Conservation (phyloP, 192 early-diverging fungal genomes). For the Phlyctochytrium bullatum region DNA sequence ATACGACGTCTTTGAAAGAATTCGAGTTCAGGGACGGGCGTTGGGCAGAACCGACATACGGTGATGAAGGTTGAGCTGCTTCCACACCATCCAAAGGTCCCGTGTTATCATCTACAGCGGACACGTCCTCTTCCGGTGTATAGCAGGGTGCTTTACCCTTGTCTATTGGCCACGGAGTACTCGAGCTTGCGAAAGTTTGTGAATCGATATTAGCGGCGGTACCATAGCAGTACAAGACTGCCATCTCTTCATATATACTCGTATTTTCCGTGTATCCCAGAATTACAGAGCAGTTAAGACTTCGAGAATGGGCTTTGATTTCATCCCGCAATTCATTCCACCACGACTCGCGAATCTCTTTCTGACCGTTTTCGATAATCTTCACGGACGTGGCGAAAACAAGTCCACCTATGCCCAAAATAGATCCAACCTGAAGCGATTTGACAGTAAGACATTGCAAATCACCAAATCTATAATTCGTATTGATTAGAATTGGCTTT, state of each 20-base stretch:
- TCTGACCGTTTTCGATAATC: conserved; percentile 46
- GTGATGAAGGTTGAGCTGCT: not conserved
- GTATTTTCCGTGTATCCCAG: conserved; percentile 71
- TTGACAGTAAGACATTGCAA: conserved; percentile 49
- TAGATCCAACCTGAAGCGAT: conserved; percentile 47
- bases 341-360: conserved; percentile 58
- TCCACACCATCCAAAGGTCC: not conserved
- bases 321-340: conserved; percentile 76
- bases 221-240: conserved; percentile 65
- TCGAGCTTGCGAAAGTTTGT: conserved; percentile 10
- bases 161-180: too few species aligned
- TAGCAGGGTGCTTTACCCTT: not conserved
- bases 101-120: not conserved
- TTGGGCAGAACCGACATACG: too few species aligned
- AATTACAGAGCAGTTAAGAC: conserved; percentile 66
- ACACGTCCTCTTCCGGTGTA: conserved; percentile 4
- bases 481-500: not conserved
- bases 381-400: conserved; percentile 66
- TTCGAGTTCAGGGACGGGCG: not conserved
- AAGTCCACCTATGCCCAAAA: conserved; percentile 55
- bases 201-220: conserved; percentile 69
- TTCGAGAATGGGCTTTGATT: conserved; percentile 70
- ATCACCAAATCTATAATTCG: conserved; percentile 29
- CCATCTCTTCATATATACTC: conserved; percentile 65
- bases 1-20: conserved; percentile 15